Conservation (phyloP, 331 rosid genomes). For the Acacia pycnantha region DNA sequence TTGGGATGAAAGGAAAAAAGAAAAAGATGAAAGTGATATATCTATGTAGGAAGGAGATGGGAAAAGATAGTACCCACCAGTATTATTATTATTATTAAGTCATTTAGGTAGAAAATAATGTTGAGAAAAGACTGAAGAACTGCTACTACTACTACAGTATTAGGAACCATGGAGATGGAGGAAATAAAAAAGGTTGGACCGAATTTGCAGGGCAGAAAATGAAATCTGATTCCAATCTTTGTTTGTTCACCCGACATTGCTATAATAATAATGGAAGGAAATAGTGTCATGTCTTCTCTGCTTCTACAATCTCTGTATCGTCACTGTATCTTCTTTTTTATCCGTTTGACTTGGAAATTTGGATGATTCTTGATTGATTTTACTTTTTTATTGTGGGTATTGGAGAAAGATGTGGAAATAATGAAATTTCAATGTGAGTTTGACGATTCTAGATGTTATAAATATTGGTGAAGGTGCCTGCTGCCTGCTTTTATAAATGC, state of each 20-base stretch:
- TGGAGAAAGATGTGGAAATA: background rate
- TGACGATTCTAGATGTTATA: background rate
- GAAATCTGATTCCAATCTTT: conserved; percentile 30
- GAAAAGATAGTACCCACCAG: background rate
- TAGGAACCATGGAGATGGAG: background rate
- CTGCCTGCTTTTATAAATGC: conserved; percentile 18
- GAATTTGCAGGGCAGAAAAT: conserved; percentile 31
- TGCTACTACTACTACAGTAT: background rate
- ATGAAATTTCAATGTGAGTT: background rate
- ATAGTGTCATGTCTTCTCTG: background rate
- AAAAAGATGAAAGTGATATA: background rate
- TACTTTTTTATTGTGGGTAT: too few species aligned
- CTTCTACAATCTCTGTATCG: background rate
- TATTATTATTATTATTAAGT: background rate
- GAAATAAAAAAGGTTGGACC: background rate
- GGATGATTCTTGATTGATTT: background rate
- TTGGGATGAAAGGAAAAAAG: conserved; percentile 4
- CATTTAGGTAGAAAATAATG: conserved; percentile 33
- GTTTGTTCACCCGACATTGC: conserved; percentile 31
- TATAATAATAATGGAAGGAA: conserved; percentile 31
- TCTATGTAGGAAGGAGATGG: background rate
- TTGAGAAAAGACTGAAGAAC: background rate
- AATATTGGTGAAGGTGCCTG: background rate
- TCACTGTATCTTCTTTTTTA: background rate
- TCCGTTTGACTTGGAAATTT: background rate